Evolutionary conservation across 2,329 filamentous ascomycete species (phyloP), one percentile per base, ranked within the genome.

Genomic region (Cryphonectria radicalis): DNA sequence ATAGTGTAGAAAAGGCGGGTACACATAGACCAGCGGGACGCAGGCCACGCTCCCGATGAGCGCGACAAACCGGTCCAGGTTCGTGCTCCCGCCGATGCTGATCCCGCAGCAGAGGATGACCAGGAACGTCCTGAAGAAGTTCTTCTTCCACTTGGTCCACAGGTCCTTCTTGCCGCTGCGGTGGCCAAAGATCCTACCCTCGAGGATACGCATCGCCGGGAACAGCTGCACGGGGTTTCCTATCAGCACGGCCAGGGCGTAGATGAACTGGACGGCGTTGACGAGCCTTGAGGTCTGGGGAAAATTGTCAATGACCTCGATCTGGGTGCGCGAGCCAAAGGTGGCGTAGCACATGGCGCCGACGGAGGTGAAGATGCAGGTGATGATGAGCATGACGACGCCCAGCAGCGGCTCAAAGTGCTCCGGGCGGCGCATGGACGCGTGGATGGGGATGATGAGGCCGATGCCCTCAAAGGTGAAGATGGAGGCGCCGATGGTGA

Each of bases 401-500:
- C 85, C 91, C 1, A 94, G 87, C 3, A 94, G 85, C 70, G 83
- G 84, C 75, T 88, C 86, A 76, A 94, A 94, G 25, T 89, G 85
- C 73, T 92, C 84, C 0, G 92, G 92, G 71, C 90, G 84, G 76
- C 88, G 88, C 92, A 94, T 94, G 70, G 89, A 91, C 11, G 90
- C 91, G 78, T 93, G 91, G 68, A 94, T 94, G 0, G 92, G 92
- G 11, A 94, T 83, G 74, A 94, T 93, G 35, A 94, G 87, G 0
- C 92, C 92, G 63, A 94, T 93, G 64, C 92, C 92, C 78, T 94
- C 92, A 75, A 93, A 94, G 0, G 92, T 93, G 81, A 93, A 94
- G 77, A 94, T 93, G 53, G 91, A 89, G 1, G 90, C 89, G 67
- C 92, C 92, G 64, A 94, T 87, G 37, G 91, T 93, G 68, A 93